Evolutionary conservation across 2,329 filamentous ascomycete species (phyloP), one percentile per base, ranked within the genome.

Genomic region (Dactylonectria macrodidyma): DNA sequence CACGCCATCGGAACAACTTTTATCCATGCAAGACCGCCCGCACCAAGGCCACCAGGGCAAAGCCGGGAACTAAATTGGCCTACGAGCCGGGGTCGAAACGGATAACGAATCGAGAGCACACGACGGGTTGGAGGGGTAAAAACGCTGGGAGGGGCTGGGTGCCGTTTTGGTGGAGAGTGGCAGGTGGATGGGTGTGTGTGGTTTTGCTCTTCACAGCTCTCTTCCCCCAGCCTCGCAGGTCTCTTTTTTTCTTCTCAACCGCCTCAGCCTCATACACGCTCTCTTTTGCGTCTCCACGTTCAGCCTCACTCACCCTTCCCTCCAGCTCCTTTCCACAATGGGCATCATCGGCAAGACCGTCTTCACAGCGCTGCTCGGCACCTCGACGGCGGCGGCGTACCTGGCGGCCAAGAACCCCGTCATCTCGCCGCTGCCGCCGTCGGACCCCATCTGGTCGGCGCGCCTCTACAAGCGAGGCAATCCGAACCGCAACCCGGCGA

Each of bases 391-490:
- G 3, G 81, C 80, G 16, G 82, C 88, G 67, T 84, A 88, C 58
- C 78, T 87, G 50, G 84, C 81, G 59, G 83, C 87, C 68, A 84
- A 85, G 68, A 90, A 88, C 72, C 85, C 82, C 46, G 82, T 91
- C 75, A 81, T 89, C 74, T 85, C 88, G 60, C 86, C 91, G 47
- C 78, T 91, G 54, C 78, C 84, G n/a, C 78, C 85, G 51, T 84
- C 86, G 71, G 91, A 93, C 73, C 87, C 88, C 41, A 80, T 93
- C 73, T 91, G 90, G 85, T 83, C 83, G 61, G 87, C 87, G 33
- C 82, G 84, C 19, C 79, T 85, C 62, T 92, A 87, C 82, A 81
- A 83, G 56, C 85, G 84, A 66, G 86, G 87, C 79, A 94, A 94
- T 74, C 88, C 89, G 2, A 84, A 87, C 48, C 81, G 84, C 36